phyloP scores from a whole-genome alignment of 73 alveolate genomes.

The Effrenium voratum region DNA sequence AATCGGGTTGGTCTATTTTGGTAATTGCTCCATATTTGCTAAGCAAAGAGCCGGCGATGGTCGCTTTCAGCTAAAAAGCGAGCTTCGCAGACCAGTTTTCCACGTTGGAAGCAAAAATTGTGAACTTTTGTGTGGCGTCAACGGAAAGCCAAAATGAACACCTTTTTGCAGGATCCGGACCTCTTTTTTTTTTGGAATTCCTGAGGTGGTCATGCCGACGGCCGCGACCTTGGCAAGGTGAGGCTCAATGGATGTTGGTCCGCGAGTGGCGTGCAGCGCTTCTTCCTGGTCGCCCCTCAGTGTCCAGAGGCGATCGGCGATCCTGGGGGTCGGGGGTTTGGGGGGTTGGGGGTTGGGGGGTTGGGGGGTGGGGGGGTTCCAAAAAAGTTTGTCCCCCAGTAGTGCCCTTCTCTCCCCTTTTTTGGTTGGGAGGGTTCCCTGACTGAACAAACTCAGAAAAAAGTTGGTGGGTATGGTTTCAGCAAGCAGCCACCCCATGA shows the following conservation, averaged over 20 bases:
- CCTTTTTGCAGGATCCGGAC: not conserved
- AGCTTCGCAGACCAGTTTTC: too few relatives aligned
- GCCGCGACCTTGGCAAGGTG: slow-evolving; percentile 84
- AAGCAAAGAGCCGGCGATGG: too few relatives aligned
- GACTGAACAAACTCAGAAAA: too few relatives aligned
- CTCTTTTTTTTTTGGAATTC: not conserved
- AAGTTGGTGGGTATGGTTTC: too few relatives aligned
- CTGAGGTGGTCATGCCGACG: slow-evolving; percentile 69
- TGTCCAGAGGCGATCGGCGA: slow-evolving; percentile 52
- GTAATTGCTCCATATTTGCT: too few relatives aligned
- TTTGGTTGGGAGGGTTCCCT: too few relatives aligned
- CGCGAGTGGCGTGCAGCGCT: slow-evolving; percentile 46
- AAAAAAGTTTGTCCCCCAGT: not conserved
- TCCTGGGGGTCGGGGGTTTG: not conserved
- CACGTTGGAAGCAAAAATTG: too few relatives aligned
- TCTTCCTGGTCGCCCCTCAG: slow-evolving; percentile 83
- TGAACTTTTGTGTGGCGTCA: too few relatives aligned
- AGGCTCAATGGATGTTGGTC: slow-evolving; percentile 52
- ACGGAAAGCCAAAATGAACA: too few relatives aligned
- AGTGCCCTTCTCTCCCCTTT: not conserved
- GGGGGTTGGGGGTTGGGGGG: not conserved
- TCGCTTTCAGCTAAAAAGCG: too few relatives aligned
- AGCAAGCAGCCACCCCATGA: too few relatives aligned
- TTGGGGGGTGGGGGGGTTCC: not conserved
- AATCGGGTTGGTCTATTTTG: too few relatives aligned